A percentile compares a stretch with the other conserved stretches of the same genome.
Evolutionary conservation across 805 yeast genomes (phyloP).

Genomic region (Tetrapisispora phaffii): DNA sequence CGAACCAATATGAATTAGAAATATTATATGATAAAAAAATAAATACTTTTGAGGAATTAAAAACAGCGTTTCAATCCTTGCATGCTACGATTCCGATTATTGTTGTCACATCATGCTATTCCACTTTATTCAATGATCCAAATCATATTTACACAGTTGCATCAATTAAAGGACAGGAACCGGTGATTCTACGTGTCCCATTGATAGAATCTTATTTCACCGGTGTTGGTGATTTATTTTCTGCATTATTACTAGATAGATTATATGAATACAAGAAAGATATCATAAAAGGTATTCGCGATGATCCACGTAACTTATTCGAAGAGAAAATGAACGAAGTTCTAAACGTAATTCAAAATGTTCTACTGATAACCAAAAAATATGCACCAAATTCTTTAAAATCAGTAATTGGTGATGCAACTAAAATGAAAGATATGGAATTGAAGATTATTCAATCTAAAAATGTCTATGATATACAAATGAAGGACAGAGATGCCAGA

Average conservation of each 20-base stretch:
- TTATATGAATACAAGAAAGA: constrained; percentile 27
- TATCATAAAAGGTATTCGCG: background rate
- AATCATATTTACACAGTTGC: constrained; percentile 36
- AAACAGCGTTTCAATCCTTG: constrained; percentile 37
- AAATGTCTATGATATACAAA: constrained; percentile 23
- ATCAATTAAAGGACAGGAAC: constrained; percentile 26
- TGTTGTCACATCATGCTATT: constrained; percentile 20
- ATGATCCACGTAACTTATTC: constrained; percentile 5
- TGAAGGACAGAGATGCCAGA: background rate
- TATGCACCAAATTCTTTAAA: constrained; percentile 18
- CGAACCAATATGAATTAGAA: constrained; percentile 86
- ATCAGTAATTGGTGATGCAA: constrained; percentile 44
- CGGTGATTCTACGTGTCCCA: constrained; percentile 38
- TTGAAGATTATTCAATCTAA: constrained; percentile 55
- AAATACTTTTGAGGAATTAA: constrained; percentile 30
- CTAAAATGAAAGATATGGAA: constrained; percentile 62
- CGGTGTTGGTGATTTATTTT: constrained; percentile 89
- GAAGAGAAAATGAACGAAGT: constrained; percentile 25
- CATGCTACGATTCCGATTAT: constrained; percentile 31
- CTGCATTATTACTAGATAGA: constrained; percentile 66
- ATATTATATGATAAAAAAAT: constrained; percentile 48
- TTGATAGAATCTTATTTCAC: constrained; percentile 74
- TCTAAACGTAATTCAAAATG: constrained; percentile 26
- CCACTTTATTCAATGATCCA: constrained; percentile 18
- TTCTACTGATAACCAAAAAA: constrained; percentile 17